A percentile compares a stretch with the other conserved stretches of the same genome.
phyloP scores from a whole-genome alignment of 129 eudicot genomes.

The Artemisia argyi region DNA sequence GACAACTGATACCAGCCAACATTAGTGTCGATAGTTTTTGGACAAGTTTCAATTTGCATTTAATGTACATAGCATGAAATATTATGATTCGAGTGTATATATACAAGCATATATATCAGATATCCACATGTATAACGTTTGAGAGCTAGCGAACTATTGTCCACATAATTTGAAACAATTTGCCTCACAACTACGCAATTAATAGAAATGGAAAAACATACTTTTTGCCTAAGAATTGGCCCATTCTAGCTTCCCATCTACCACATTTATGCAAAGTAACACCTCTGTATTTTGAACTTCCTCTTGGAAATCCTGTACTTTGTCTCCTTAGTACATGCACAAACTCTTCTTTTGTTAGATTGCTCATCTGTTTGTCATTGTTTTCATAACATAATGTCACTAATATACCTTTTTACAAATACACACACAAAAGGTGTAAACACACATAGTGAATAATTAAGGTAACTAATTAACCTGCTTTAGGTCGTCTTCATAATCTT shows the following conservation, averaged over 20 bases:
- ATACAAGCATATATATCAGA: not conserved
- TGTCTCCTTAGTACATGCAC: constrained; percentile 98
- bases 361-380: constrained; percentile 63
- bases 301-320: constrained; percentile 98
- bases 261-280: constrained; percentile 99
- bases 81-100: not conserved
- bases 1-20: not conserved
- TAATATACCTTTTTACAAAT: constrained; percentile 3
- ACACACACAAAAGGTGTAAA: constrained; percentile 13
- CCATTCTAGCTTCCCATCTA: constrained; percentile 99
- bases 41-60: not conserved
- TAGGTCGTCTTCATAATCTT: constrained; percentile 79
- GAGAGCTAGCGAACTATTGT: not conserved
- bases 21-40: not conserved
- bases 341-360: constrained; percentile 94
- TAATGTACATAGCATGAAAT: not conserved
- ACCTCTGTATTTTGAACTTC: constrained; percentile 94
- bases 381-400: constrained; percentile 22
- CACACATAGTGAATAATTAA: constrained; percentile 13
- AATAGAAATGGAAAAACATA: constrained; percentile 39
- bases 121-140: constrained; percentile 16
- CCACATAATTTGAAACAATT: not conserved
- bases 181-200: constrained; percentile 30
- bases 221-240: constrained; percentile 99
- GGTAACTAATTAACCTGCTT: constrained; percentile 61